Percentiles rank a stretch among this genome's conserved stretches.
These are phyloP conservation scores for Suillus paluster DNA, from an alignment of 768 basidiomycete genomes.

Conservation along the genomic window DNA sequence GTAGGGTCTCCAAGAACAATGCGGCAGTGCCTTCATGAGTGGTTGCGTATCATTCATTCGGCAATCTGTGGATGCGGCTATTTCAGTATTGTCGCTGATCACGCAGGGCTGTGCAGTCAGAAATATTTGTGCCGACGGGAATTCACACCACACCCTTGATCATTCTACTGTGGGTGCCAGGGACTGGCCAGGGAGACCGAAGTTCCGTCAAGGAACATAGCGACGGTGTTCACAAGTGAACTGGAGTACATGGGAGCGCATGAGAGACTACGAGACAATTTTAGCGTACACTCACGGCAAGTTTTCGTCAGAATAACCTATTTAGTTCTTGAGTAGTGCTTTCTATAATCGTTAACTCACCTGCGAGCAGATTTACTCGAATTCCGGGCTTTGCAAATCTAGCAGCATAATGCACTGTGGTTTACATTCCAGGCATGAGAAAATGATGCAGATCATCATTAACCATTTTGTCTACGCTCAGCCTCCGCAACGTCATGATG, in stretches of 20 bases:
- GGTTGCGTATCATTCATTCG: not conserved
- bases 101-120: not conserved
- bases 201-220: not conserved
- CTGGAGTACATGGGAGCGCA: not conserved
- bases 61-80: not conserved
- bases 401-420: not conserved
- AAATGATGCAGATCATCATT: not conserved
- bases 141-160: not conserved
- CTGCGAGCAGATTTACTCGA: not conserved
- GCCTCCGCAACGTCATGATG: not conserved
- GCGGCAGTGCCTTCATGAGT: not conserved
- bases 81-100: not conserved
- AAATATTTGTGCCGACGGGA: not conserved
- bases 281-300: not conserved
- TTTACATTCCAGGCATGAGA: not conserved
- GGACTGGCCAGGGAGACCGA: not conserved
- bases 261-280: constrained; percentile 1
- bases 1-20: not conserved
- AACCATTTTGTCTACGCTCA: not conserved
- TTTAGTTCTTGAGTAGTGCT: not conserved
- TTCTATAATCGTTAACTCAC: not conserved
- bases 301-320: not conserved
- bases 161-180: not conserved
- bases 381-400: not conserved
- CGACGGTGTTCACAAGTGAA: not conserved